phyloP scores from a whole-genome alignment of 805 yeast species.

The Wickerhamiella kurtzmanii region DNA sequence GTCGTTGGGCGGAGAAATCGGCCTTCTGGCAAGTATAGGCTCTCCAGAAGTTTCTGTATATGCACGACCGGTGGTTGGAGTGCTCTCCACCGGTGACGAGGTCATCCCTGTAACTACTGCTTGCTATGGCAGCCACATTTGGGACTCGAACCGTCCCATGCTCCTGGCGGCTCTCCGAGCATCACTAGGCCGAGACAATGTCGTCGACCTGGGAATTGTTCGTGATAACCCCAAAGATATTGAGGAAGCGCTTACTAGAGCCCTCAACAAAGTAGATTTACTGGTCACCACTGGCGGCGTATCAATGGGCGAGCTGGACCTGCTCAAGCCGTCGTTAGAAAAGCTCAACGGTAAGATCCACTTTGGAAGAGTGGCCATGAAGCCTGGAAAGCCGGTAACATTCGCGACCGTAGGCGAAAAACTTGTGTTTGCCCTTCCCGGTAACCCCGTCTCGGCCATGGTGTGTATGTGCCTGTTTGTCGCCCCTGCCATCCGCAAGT shows the following conservation, averaged over 20 bases:
- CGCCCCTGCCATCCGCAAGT: slow-evolving; percentile 31
- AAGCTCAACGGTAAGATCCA: slow-evolving; percentile 34
- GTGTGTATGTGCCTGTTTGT: slow-evolving; percentile 38
- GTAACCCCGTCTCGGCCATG: slow-evolving; percentile 43
- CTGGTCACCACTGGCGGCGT: slow-evolving; percentile 45
- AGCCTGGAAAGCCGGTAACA: slow-evolving; percentile 48
- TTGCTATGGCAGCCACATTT: slow-evolving; percentile 33
- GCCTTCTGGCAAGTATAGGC: slow-evolving; percentile 37
- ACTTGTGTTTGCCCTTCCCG: slow-evolving; percentile 39
- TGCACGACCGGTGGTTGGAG: slow-evolving; percentile 33
- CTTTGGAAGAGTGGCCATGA: slow-evolving; percentile 45
- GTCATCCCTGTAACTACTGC: slow-evolving; percentile 26
- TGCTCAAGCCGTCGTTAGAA: slow-evolving; percentile 38
- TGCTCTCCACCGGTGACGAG: slow-evolving; percentile 42
- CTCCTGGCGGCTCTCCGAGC: slow-evolving; percentile 27
- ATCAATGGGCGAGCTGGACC: slow-evolving; percentile 45
- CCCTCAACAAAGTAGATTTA: slow-evolving; percentile 29
- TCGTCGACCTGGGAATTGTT: slow-evolving; percentile 39
- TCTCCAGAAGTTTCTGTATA: slow-evolving; percentile 28
- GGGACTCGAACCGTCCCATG: slow-evolving; percentile 39
- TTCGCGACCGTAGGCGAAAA: slow-evolving; percentile 33
- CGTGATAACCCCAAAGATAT: slow-evolving; percentile 28
- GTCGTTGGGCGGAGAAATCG: slow-evolving; percentile 37
- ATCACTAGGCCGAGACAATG: slow-evolving; percentile 26
- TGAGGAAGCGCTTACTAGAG: slow-evolving; percentile 18